These are phyloP conservation scores for Blastobotrys elegans DNA, from an alignment of 1,139 yeast genomes.

Conservation along the genomic window DNA sequence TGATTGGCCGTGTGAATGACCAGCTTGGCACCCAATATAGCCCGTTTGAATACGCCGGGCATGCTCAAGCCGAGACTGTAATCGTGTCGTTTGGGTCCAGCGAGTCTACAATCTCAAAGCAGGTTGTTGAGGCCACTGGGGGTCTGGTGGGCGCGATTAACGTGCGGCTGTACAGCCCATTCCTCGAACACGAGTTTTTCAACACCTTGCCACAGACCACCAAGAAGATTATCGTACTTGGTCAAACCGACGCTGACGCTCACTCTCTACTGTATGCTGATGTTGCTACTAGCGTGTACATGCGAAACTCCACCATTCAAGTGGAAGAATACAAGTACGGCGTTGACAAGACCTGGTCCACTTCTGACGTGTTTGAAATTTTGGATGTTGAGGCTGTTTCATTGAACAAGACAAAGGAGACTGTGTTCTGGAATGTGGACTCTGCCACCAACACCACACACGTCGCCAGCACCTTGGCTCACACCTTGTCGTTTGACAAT, in stretches of 20 bases:
- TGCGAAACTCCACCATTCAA: slow-evolving; percentile 23
- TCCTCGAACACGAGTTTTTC: slow-evolving; percentile 56
- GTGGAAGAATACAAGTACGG: slow-evolving; percentile 32
- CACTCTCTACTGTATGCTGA: slow-evolving; percentile 52
- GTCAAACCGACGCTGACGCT: slow-evolving; percentile 42
- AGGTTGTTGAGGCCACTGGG: slow-evolving; percentile 38
- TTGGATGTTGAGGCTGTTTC: slow-evolving; percentile 14
- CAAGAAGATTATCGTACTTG: slow-evolving; percentile 59
- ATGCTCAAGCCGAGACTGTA: slow-evolving; percentile 56
- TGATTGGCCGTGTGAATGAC: slow-evolving; percentile 19
- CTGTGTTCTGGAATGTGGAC: slow-evolving; percentile 48
- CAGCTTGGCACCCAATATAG: slow-evolving; percentile 53
- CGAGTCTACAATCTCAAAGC: slow-evolving; percentile 53
- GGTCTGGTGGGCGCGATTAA: slow-evolving; percentile 58
- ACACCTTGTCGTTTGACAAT: slow-evolving; percentile 65
- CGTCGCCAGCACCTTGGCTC: slow-evolving; percentile 64
- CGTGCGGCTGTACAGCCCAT: slow-evolving; percentile 64
- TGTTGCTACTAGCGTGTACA: slow-evolving; percentile 65
- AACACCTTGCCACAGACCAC: slow-evolving; percentile 54
- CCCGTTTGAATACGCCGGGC: slow-evolving; percentile 70
- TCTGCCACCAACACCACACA: slow-evolving; percentile 35
- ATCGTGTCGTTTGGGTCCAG: slow-evolving; percentile 74
- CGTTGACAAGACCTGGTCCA: slow-evolving; percentile 24
- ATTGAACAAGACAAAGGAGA: background rate
- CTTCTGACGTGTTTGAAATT: slow-evolving; percentile 23